phyloP scores from a whole-genome alignment of 1,284 basidiomycete genomes.

The Lentinula novae-zelandiae region DNA sequence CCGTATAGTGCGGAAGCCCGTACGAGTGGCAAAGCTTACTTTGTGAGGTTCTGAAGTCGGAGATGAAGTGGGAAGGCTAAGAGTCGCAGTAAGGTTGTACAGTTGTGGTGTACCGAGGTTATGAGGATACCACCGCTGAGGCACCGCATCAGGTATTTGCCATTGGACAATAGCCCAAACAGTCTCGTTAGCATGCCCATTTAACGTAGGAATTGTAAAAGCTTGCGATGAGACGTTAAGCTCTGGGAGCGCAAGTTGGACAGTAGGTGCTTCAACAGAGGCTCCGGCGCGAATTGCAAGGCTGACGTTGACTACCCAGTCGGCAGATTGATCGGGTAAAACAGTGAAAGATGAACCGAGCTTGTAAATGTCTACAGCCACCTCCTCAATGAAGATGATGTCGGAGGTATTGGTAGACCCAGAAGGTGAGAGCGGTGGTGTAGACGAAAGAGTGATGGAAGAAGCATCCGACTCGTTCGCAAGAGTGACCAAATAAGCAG shows the following conservation, averaged over 20 bases:
- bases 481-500: constrained; percentile 45
- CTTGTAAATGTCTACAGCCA: constrained; percentile 53
- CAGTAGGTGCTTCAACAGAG: constrained; percentile 28
- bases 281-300: constrained; percentile 44
- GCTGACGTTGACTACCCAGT: constrained; percentile 55
- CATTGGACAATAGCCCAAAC: constrained; percentile 42
- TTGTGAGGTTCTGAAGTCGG: not conserved
- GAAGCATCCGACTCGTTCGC: constrained; percentile 20
- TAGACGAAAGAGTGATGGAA: constrained; percentile 13
- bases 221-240: constrained; percentile 33
- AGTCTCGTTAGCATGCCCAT: constrained; percentile 26
- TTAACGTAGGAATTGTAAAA: constrained; percentile 27
- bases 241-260: constrained; percentile 45
- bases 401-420: constrained; percentile 21
- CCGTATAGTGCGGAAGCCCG: constrained; percentile 55
- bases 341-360: constrained; percentile 39
- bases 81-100: constrained; percentile 42
- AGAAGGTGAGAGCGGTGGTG: constrained; percentile 20
- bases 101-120: constrained; percentile 52
- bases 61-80: constrained; percentile 17
- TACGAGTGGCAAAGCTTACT: constrained; percentile 36
- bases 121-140: constrained; percentile 51
- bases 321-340: constrained; percentile 37
- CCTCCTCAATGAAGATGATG: constrained; percentile 47
- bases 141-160: constrained; percentile 40